Base-by-base conservation (phyloP, 2,329 filamentous ascomycete genomes). In the Diaporthe ampelina region DNA sequence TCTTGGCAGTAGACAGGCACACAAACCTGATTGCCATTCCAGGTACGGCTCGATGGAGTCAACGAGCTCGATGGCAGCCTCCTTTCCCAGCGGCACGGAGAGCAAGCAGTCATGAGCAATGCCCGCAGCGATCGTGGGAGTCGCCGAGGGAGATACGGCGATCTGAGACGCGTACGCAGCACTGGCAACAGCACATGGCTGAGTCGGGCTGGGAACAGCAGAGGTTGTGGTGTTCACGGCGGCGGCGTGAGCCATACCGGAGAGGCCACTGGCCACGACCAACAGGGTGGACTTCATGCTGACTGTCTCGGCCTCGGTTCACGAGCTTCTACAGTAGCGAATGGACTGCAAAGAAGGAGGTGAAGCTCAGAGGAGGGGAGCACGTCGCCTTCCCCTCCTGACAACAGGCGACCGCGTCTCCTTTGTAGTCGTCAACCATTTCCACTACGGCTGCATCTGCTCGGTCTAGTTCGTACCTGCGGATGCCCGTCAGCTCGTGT, bases 61-160 rank as follows among this genome's bases (percentile, higher is more conserved):
- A 43, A 86, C 79, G 43, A 85, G 82, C 68, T 81, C 80, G 35
- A 85, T 77, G 8, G 85, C 85, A 0, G 76, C 83, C 45, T 81
- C 78, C 78, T 84, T 84, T 61, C 82, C 73, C 24, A 86, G 81
- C 1, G 85, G 84, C 10, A 86, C 82, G 0, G 84, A 84, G 68
- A 82, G 82, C 61, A 86, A 80, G 74, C 85, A 86, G 26, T 82
- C 82, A 61, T 84, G 79, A 0, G 85, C 85, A 10, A 85, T 73
- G 29, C 75, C 77, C 3, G 85, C 84, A 54, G 83, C 80, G 21
- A 86, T 79, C 1, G 78, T 81, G 0, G 82, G 81, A 15, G 79
- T 81, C 3, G 80, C 78, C 24, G 79, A 40, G 8, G 73, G 73
- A 35, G 58, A 58, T 4, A 50, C 70, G 29, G 54, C 59, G 21